Conservation (phyloP, 1,284 basidiomycete species). For the Sphagnurus paluster region DNA sequence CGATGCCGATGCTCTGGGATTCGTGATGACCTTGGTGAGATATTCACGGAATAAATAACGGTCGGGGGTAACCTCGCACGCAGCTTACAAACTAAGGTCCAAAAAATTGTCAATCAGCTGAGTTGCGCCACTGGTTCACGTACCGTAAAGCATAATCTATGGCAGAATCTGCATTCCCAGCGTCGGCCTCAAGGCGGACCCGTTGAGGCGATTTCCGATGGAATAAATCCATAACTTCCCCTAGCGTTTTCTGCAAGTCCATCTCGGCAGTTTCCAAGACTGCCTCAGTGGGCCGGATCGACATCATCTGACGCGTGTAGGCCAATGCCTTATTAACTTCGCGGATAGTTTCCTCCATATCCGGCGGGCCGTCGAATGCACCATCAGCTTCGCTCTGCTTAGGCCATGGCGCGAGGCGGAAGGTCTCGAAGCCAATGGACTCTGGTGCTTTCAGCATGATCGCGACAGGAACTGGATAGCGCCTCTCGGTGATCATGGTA, state of each 20-base stretch:
- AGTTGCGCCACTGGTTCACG: not conserved
- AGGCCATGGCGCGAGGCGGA: conserved; percentile 3
- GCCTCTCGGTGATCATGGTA: not conserved
- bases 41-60: conserved; percentile 11
- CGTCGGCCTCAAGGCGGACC: conserved; percentile 22
- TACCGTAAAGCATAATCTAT: conserved; percentile 27
- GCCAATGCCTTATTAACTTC: conserved; percentile 4
- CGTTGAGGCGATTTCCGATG: conserved; percentile 9
- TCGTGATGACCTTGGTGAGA: conserved; percentile 11
- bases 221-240: conserved; percentile 7
- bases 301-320: conserved; percentile 5
- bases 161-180: conserved; percentile 18
- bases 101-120: not conserved
- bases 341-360: not conserved
- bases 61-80: conserved; percentile 7
- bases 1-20: not conserved
- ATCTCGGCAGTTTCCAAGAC: not conserved
- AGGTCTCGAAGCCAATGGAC: conserved; percentile 2
- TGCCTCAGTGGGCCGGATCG: not conserved
- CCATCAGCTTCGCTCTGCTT: too few species aligned
- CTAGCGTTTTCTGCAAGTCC: not conserved
- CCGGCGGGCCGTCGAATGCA: too few species aligned
- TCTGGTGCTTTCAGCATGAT: conserved; percentile 8
- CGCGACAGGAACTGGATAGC: not conserved
- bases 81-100: conserved; percentile 8